Percentiles rank a stretch among this genome's conserved stretches.
phyloP scores from a whole-genome alignment of 2,329 filamentous ascomycete species.

The Chalaropsis ovoidea region DNA sequence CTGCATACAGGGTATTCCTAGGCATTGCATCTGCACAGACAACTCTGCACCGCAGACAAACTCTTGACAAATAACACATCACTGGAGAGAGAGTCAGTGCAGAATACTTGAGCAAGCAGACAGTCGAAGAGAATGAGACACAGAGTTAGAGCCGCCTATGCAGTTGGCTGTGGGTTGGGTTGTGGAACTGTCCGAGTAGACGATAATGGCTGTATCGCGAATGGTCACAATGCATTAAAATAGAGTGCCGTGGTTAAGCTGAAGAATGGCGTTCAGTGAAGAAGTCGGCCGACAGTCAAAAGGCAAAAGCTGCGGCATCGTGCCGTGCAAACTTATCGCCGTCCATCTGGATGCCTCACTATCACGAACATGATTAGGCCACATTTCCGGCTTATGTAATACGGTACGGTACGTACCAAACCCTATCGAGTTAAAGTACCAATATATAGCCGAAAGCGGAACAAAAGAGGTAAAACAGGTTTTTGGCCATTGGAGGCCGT shows the following conservation, averaged over 20 bases:
- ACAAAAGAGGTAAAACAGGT: not conserved
- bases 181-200: not conserved
- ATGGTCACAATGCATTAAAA: not conserved
- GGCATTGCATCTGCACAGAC: conserved; percentile 18
- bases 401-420: not conserved
- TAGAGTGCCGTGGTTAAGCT: not conserved
- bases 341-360: no score
- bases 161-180: not conserved
- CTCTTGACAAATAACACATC: not conserved
- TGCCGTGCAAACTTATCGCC: no score
- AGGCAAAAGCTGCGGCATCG: not conserved
- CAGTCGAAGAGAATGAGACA: not conserved
- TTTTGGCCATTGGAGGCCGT: conserved; percentile 4
- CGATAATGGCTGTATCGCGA: not conserved
- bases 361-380: no score
- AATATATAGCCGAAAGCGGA: not conserved
- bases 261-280: not conserved
- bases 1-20: conserved; percentile 16
- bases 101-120: not conserved
- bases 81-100: not conserved
- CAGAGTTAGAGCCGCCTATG: not conserved
- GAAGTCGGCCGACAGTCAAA: not conserved
- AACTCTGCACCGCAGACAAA: conserved; percentile 6
- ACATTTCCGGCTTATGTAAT: not conserved
- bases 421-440: not conserved